Evolutionary conservation across 2,329 filamentous ascomycete species (phyloP), one percentile per base, ranked within the genome.

Genomic region (Tolypocladium ovalisporum): DNA sequence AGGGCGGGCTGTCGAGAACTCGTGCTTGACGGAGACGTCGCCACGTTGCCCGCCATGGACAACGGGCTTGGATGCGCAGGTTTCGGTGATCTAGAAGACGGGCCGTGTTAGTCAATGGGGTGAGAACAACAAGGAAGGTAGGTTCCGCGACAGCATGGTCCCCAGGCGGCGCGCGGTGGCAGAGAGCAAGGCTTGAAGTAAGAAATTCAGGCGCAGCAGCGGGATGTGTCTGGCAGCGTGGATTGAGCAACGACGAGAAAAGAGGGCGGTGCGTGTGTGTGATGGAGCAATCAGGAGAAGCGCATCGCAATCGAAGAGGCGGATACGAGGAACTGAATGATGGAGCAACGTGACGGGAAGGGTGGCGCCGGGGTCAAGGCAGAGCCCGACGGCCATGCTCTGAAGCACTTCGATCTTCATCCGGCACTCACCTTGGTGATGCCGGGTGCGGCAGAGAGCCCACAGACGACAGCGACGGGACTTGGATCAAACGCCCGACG

Each of bases 31-130:
- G 76, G 71, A 60, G 73, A 71, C 64, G 75, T 77, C 54, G 74
- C 68, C 56, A 73, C 70, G 58, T 62, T 70, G 64, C 69, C 76
- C 58, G 73, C 75, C 57, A 74, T 73, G 59, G 65, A 80, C 53
- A 81, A 70, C 62, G 79, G 79, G 64, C 79, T 82, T 51, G 79
- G 76, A 60, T 75, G 71, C 57, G 73, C 67, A 66, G 73, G 77
- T 66, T 76, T 73, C 63, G 71, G 73, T 56, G 75, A 78, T 75
- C 79, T 82, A n/a, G 35, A 40, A n/a, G n/a, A 35, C 36, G 5
- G 13, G 27, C 22, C 37, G 40, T 29, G 57, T 58, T 39, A 58
- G 57, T 39, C 39, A 29, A 35, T 24, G 36, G 12, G 17, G 7
- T 4, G 29, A 52, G 17, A 19, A 7, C 17, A 35, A 15, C 24